These are phyloP conservation scores for Flueggea neowawraea DNA, from an alignment of 441 rosid genomes.

Conservation along the genomic window DNA sequence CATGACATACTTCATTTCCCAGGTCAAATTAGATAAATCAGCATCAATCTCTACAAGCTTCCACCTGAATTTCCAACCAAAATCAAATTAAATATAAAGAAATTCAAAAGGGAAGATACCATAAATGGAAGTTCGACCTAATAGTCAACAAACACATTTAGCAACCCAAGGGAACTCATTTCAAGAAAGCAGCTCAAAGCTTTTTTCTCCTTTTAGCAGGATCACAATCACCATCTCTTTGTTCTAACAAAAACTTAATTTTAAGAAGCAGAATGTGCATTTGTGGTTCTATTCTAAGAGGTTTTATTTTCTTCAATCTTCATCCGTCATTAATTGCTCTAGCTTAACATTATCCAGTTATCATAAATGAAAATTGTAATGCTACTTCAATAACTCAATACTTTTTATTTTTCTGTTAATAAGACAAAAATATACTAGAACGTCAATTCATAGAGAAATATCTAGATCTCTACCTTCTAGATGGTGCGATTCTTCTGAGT, in stretches of 20 bases:
- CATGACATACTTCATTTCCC: conserved; percentile 68
- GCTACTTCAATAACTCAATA: too few relatives aligned
- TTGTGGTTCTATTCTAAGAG: too few relatives aligned
- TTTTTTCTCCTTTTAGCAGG: neutral
- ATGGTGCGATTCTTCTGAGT: conserved; percentile 63
- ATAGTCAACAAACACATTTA: too few relatives aligned
- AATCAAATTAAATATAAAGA: too few relatives aligned
- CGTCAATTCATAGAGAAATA: conserved; percentile 7
- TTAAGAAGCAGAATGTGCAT: too few relatives aligned
- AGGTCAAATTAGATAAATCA: conserved; percentile 59
- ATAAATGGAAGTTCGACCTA: too few relatives aligned
- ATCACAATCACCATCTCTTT: neutral
- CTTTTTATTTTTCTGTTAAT: too few relatives aligned
- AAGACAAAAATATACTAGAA: neutral
- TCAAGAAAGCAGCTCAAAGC: neutral
- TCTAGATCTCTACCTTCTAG: conserved; percentile 48
- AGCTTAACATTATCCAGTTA: neutral
- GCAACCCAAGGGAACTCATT: too few relatives aligned
- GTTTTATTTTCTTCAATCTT: too few relatives aligned
- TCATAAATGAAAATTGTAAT: too few relatives aligned
- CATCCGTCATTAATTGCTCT: neutral
- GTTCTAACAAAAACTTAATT: neutral
- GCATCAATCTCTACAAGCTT: conserved; percentile 89
- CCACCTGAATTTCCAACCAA: conserved; percentile 55
- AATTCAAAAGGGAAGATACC: too few relatives aligned